Base-by-base conservation (phyloP, 192 early-diverging fungal genomes). In the Phlyctochytrium bullatum region DNA sequence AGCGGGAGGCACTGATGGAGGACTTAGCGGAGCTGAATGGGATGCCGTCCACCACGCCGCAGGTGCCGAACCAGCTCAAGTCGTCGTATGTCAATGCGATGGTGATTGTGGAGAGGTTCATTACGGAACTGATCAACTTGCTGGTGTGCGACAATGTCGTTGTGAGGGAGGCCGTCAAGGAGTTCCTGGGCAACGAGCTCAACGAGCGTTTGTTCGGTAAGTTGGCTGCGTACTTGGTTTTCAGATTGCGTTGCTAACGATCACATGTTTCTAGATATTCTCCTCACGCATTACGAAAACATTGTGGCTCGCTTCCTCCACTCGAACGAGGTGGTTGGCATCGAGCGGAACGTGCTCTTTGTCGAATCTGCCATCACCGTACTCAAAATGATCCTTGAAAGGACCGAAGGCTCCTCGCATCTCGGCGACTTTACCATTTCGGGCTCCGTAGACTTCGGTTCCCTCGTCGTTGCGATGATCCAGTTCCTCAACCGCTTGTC, bases 161-260 rank as follows among this genome's bases (percentile, higher is more conserved):
- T 58, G 81, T 93, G 20, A 79, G 93, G 16, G 92, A 93, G 73
- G 80, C 76, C 40, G 89, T 85, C 12, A 89, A 89, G 63, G 90
- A 93, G 33, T 84, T 89, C n/a, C 72, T 95, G n/a, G 93, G 91
- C 17, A 73, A 73, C 20, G 92, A 93, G 50, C 75, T 95, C 17
- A 78, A 80, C 2, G 81, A 83, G 17, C 76, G 80, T 1, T 60
- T 94, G 6, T 92, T 91, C 57, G 83, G 73, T 78, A 40, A 53
- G 60, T 57, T 59, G 25, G 3, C 75, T 40, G n/a, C 32, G 2
- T 40, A 77, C 10, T 47, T 71, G 2, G 24, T 27, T 40, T 70
- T 1, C n/a, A 29, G 10, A 64, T 51, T 58, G 89, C 61, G 83
- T 87, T 53, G 72, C 60, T 6, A 51, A 25, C 57, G 12, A 58